phyloP scores from a whole-genome alignment of 73 alveolate species.

The Breviolum minutum region DNA sequence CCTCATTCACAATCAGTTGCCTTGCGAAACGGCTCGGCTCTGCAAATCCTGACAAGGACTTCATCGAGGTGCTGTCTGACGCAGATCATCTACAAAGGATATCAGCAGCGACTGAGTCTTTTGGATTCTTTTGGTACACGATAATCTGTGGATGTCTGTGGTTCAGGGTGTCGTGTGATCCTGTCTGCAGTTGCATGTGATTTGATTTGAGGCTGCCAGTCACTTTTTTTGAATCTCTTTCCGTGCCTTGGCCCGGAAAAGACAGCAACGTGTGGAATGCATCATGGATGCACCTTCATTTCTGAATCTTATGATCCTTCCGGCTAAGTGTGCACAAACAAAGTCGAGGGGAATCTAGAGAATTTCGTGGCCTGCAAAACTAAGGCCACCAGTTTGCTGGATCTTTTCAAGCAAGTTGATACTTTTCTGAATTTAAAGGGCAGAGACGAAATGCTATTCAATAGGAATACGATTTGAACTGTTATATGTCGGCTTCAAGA shows the following conservation, averaged over 20 bases:
- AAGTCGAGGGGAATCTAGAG: neutral
- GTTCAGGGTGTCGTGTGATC: neutral
- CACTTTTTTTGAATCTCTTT: constrained; percentile 37
- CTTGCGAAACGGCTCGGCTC: neutral
- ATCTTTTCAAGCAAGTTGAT: constrained; percentile 78
- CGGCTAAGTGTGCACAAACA: too few species aligned
- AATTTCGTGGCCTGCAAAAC: neutral
- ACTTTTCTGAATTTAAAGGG: neutral
- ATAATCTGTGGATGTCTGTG: too few species aligned
- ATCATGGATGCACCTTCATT: too few species aligned
- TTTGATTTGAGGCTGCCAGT: constrained; percentile 36
- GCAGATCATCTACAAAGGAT: neutral
- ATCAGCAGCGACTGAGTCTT: constrained; percentile 54
- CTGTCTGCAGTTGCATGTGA: neutral
- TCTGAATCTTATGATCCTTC: too few species aligned
- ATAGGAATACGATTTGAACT: neutral
- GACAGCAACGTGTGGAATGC: neutral
- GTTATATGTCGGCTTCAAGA: too few species aligned
- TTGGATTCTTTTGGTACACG: constrained; percentile 29
- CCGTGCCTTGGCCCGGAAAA: constrained; percentile 29
- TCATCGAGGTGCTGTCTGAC: constrained; percentile 43
- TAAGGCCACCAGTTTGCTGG: constrained; percentile 45
- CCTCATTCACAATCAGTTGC: too few species aligned
- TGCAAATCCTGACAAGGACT: neutral
- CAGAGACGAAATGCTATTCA: neutral